phyloP scores from a whole-genome alignment of 2,329 filamentous ascomycete species.

The Madurella mycetomatis region DNA sequence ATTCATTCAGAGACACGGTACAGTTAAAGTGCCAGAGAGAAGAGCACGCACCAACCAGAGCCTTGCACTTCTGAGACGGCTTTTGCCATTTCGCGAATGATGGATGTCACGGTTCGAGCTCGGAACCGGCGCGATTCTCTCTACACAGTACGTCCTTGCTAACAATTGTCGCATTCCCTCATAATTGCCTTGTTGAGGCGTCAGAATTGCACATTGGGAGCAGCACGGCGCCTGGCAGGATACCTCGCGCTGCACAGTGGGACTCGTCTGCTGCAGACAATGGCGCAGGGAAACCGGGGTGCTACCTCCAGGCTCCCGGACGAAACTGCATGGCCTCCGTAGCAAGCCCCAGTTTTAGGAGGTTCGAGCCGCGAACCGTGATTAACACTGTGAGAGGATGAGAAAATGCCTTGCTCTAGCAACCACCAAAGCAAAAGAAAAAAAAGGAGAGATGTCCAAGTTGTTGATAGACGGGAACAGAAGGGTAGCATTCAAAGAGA shows the following conservation, averaged over 20 bases:
- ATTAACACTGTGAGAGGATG: too few relatives aligned
- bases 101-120: conserved; percentile 5
- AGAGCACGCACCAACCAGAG: conserved; percentile 12
- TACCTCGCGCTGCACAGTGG: background rate
- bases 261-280: background rate
- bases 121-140: conserved; percentile 6
- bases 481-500: background rate
- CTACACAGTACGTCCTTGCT: background rate
- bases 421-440: background rate
- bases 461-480: background rate
- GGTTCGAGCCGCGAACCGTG: too few relatives aligned
- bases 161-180: background rate
- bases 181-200: conserved; percentile 15
- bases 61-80: conserved; percentile 18
- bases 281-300: background rate
- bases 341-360: too few relatives aligned
- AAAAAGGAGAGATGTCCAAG: background rate
- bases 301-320: background rate
- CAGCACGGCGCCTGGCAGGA: background rate
- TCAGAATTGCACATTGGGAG: conserved; percentile 1
- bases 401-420: too few relatives aligned
- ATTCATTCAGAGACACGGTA: conserved; percentile 26
- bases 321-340: background rate
- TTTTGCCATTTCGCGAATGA: conserved; percentile 6
- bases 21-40: conserved; percentile 8